A percentile compares a stretch with the other conserved stretches of the same genome.
Conservation (phyloP, 2,329 filamentous ascomycete species). For the Fusarium luffae region DNA sequence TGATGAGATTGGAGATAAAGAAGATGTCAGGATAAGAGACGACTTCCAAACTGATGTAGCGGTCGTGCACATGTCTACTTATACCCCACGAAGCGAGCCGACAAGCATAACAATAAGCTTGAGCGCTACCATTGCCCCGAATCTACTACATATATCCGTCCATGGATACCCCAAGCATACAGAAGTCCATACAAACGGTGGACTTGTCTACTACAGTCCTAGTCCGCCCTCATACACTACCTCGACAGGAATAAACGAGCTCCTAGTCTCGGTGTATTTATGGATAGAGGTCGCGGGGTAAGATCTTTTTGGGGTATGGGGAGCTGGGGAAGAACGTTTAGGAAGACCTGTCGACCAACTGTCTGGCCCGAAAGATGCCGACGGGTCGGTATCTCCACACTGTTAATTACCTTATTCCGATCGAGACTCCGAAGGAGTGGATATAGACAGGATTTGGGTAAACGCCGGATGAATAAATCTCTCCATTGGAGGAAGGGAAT, state of each 20-base stretch:
- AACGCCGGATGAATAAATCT: neutral
- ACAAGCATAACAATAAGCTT: neutral
- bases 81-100: neutral
- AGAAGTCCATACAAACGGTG: neutral
- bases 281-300: neutral
- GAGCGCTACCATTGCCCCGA: neutral
- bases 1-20: neutral
- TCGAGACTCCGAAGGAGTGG: neutral
- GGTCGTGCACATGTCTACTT: neutral
- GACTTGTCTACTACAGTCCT: neutral
- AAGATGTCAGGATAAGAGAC: neutral
- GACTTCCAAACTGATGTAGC: accelerated
- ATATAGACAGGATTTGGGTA: neutral
- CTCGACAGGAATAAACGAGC: too few species aligned
- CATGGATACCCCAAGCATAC: neutral
- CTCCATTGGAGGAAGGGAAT: too few species aligned
- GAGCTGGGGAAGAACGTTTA: neutral
- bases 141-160: neutral
- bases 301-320: neutral
- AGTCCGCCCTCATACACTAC: neutral
- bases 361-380: neutral
- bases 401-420: neutral
- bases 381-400: neutral
- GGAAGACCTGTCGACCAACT: neutral
- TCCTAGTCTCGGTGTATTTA: neutral